phyloP scores from a whole-genome alignment of 768 basidiomycete genomes.

The Hericium rajendrae region DNA sequence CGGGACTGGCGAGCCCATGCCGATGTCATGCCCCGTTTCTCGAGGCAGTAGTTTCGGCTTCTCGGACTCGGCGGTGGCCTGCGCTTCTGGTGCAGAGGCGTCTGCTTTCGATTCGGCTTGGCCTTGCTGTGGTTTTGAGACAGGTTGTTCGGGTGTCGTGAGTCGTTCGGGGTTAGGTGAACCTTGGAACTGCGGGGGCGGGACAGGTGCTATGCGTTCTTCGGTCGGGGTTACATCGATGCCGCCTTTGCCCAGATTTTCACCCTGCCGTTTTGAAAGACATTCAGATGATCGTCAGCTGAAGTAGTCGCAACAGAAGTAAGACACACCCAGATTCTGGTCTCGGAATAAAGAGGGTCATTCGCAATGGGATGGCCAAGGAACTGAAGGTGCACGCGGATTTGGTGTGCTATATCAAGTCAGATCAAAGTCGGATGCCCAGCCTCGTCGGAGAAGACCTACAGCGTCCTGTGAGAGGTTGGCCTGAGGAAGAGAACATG shows the following conservation, averaged over 20 bases:
- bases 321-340: conserved; percentile 59
- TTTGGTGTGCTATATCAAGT: conserved; percentile 71
- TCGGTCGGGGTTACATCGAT: conserved; percentile 66
- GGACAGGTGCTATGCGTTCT: conserved; percentile 52
- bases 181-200: conserved; percentile 27
- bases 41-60: conserved; percentile 52
- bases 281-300: background rate
- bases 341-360: conserved; percentile 85
- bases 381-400: conserved; percentile 93
- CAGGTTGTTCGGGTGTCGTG: background rate
- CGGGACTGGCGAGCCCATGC: conserved; percentile 78
- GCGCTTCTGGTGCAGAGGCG: background rate
- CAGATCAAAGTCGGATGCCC: background rate
- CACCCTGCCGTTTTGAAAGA: conserved; percentile 37
- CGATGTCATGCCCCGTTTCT: conserved; percentile 81
- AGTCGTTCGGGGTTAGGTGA: background rate
- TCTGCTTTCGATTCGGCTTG: background rate
- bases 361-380: conserved; percentile 92
- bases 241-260: conserved; percentile 66
- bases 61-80: background rate
- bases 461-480: conserved; percentile 90
- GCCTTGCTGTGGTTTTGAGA: background rate
- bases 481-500: conserved; percentile 36
- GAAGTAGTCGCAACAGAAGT: background rate
- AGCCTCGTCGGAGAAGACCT: conserved; percentile 22